Evolutionary conservation across 1,284 basidiomycete species (phyloP).

Genomic region (Ganoderma multipileum): DNA sequence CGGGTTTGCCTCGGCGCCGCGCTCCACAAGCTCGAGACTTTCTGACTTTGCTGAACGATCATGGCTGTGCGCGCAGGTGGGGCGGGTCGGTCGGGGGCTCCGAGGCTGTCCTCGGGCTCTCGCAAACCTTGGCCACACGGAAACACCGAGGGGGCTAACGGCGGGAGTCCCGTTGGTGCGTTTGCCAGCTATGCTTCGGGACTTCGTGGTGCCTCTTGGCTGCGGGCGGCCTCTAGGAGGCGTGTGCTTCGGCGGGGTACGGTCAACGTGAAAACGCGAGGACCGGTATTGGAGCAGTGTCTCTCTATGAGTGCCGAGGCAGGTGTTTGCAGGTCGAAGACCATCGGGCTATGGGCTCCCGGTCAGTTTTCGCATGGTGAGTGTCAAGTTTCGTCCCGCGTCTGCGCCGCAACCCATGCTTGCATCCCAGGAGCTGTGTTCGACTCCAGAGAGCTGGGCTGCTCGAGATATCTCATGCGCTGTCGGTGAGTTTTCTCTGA

Average conservation of each 20-base stretch:
- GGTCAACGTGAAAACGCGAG: background rate
- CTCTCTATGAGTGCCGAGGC: background rate
- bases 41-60: background rate
- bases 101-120: background rate
- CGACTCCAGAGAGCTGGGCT: background rate
- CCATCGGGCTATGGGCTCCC: background rate
- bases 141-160: background rate
- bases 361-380: background rate
- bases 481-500: background rate
- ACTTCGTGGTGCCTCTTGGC: background rate
- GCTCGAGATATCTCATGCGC: background rate
- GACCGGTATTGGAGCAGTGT: background rate
- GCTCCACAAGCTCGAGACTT: background rate
- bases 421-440: constrained; percentile 5
- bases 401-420: background rate
- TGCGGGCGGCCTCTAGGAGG: background rate
- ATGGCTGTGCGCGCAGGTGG: background rate
- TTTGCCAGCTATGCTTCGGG: background rate
- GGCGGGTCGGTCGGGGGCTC: background rate
- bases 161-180: background rate
- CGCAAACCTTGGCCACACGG: background rate
- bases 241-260: background rate
- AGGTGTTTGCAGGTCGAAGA: background rate
- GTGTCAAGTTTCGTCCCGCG: background rate
- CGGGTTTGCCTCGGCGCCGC: background rate